Evolutionary conservation across 1,284 basidiomycete species (phyloP).

Genomic region (Cryptococcus floricola): DNA sequence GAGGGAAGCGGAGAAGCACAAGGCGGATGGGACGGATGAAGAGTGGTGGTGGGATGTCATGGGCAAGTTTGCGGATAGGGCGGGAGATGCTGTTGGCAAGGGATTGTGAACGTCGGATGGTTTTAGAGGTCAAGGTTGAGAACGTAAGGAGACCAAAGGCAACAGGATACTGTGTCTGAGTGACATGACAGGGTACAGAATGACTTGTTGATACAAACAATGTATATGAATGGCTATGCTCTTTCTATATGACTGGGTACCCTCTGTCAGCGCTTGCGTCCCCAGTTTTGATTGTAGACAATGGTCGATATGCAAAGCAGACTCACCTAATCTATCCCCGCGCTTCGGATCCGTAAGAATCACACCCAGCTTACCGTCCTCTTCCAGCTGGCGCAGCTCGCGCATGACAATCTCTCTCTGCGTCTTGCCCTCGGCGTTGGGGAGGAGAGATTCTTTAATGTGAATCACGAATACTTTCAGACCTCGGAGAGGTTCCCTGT

Average conservation of each 20-base stretch:
- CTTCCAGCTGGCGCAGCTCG: conserved; percentile 35
- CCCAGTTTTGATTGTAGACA: no score
- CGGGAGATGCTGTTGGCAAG: conserved; percentile 11
- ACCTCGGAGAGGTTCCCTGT: conserved; percentile 30
- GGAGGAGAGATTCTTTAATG: conserved; percentile 44
- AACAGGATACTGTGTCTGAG: no score
- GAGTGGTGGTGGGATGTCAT: conserved; percentile 22
- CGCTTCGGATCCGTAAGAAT: conserved; percentile 31
- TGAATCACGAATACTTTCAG: conserved; percentile 44
- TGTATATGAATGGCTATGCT: not conserved
- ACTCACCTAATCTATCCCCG: conserved; percentile 44
- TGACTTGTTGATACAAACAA: no score
- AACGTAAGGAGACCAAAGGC: no score
- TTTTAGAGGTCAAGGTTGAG: no score
- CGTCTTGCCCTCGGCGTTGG: conserved; percentile 35
- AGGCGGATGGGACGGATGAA: not conserved
- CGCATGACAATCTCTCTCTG: conserved; percentile 33
- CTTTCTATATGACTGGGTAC: not conserved
- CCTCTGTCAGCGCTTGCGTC: not conserved
- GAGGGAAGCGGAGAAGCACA: not conserved
- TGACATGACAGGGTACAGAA: no score
- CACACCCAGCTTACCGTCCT: conserved; percentile 30
- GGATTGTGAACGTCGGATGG: not conserved
- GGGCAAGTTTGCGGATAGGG: conserved; percentile 12
- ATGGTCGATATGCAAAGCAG: no score